Evolutionary conservation across 1,284 basidiomycete genomes (phyloP).

Genomic region (Chalciporus sp.): DNA sequence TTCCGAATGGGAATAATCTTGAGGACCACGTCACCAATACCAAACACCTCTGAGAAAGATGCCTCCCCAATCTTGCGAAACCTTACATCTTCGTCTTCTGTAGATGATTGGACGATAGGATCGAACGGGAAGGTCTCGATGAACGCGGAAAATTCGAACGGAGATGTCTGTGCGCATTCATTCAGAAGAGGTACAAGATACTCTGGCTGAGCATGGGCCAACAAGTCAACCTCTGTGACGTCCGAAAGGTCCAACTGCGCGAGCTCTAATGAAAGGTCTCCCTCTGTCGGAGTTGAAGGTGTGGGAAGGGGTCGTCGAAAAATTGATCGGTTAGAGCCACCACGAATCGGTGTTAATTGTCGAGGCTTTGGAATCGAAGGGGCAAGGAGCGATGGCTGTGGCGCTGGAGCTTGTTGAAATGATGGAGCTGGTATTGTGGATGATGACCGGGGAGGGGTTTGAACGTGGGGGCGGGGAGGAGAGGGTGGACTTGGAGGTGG

Average conservation of each 20-base stretch:
- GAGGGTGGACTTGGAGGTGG: constrained; percentile 1
- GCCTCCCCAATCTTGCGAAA: constrained; percentile 95
- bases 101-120: constrained; percentile 48
- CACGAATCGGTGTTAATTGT: constrained; percentile 69
- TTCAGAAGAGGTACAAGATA: constrained; percentile 62
- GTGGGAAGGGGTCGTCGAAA: constrained; percentile 45
- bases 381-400: constrained; percentile 7
- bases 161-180: constrained; percentile 66
- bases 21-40: constrained; percentile 80
- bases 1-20: constrained; percentile 75
- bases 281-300: constrained; percentile 49
- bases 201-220: constrained; percentile 37
- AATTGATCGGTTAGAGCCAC: constrained; percentile 38
- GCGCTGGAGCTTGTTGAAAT: constrained; percentile 3
- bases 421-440: constrained; percentile 1
- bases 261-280: constrained; percentile 61
- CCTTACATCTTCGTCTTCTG: constrained; percentile 23
- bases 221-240: constrained; percentile 14
- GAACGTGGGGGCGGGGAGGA: neutral
- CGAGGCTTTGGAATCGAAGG: constrained; percentile 45
- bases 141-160: constrained; percentile 78
- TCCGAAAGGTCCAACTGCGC: constrained; percentile 48
- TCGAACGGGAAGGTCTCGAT: constrained; percentile 78
- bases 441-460: constrained; percentile 8
- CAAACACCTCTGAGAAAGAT: constrained; percentile 97